phyloP scores from a whole-genome alignment of 2,329 filamentous ascomycete species.

The Pestalotiopsis sp. region DNA sequence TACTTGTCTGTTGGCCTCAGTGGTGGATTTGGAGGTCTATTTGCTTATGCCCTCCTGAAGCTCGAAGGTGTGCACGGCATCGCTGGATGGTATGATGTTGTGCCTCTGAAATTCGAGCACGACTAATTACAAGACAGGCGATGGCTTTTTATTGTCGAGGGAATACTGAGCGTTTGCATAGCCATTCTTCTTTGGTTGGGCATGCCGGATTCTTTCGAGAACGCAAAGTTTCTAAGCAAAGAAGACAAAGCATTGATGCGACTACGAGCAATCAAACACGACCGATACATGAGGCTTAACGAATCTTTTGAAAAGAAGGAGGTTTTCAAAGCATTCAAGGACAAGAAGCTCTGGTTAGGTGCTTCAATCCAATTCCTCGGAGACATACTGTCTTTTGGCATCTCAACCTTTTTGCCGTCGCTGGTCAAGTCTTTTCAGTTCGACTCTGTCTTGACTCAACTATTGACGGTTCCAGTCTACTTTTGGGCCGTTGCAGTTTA shows the following conservation, averaged over 20 bases:
- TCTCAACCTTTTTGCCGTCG: conserved; percentile 12
- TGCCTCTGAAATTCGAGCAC: background rate
- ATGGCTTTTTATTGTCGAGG: conserved; percentile 12
- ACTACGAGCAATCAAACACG: conserved; percentile 10
- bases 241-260: conserved; percentile 13
- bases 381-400: conserved; percentile 10
- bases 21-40: conserved; percentile 13
- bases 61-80: conserved; percentile 10
- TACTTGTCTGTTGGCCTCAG: conserved; percentile 8
- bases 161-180: conserved; percentile 9
- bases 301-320: conserved; percentile 14
- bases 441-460: conserved; percentile 8
- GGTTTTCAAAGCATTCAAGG: conserved; percentile 14
- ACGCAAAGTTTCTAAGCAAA: conserved; percentile 10
- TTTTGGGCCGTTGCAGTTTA: conserved; percentile 13
- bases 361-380: conserved; percentile 12
- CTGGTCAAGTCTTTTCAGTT: conserved; percentile 15
- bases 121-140: background rate
- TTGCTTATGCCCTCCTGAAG: conserved; percentile 10
- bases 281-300: conserved; percentile 11
- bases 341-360: conserved; percentile 13
- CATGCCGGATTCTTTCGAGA: conserved; percentile 15
- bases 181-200: conserved; percentile 1
- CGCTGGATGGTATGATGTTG: conserved; percentile 5
- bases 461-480: conserved; percentile 14